A percentile compares a stretch with the other conserved stretches of the same genome.
Evolutionary conservation across 129 eudicot species (phyloP).

Genomic region (Chrysanthemum seticuspe): DNA sequence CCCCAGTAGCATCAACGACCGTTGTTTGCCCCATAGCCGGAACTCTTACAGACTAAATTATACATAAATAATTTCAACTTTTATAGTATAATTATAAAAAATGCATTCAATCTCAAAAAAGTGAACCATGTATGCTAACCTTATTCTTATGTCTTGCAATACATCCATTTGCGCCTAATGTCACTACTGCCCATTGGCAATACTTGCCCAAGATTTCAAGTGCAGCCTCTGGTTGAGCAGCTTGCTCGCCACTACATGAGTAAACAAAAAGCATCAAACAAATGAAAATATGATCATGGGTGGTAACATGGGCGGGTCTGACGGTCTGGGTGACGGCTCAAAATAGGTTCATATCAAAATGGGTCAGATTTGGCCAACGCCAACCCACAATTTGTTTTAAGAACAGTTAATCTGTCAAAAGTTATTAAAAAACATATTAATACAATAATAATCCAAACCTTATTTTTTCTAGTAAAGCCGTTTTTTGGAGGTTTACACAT

Average conservation of each 20-base stretch:
- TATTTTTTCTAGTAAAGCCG: not conserved
- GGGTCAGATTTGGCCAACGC: too few species aligned
- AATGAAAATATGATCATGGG: not conserved
- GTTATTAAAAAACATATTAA: not conserved
- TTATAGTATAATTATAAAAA: not conserved
- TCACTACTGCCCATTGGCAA: conserved; percentile 96
- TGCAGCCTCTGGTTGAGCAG: conserved; percentile 67
- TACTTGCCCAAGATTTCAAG: conserved; percentile 66
- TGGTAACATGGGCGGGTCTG: not conserved
- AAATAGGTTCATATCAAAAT: not conserved
- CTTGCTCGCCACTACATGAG: conserved; percentile 50
- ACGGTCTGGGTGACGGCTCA: not conserved
- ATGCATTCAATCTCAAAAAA: not conserved
- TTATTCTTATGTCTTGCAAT: conserved; percentile 79
- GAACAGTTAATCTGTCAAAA: too few species aligned
- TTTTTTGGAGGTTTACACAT: too few species aligned
- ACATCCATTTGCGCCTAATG: conserved; percentile 87
- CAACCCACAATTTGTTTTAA: too few species aligned
- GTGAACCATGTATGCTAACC: conserved; percentile 33
- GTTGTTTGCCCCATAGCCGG: conserved; percentile 76
- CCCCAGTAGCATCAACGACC: conserved; percentile 93
- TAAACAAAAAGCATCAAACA: conserved; percentile 6
- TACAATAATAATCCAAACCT: not conserved
- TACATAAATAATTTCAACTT: not conserved
- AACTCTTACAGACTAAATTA: conserved; percentile 58